phyloP scores from a whole-genome alignment of 2,329 filamentous ascomycete species.

The Neocatenulostroma microsporum region DNA sequence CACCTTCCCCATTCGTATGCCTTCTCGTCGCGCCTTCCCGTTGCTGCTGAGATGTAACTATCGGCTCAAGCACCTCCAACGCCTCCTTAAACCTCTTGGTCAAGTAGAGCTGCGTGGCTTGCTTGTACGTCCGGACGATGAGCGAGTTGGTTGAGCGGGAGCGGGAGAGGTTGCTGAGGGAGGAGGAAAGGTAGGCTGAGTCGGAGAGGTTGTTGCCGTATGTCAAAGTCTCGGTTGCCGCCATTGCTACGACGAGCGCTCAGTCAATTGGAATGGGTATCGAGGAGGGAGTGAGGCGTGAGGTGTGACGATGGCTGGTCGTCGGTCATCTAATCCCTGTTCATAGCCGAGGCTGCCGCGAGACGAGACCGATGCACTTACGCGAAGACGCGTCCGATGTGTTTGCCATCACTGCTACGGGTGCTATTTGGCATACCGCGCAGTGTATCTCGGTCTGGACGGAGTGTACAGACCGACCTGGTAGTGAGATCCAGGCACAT shows the following conservation, averaged over 20 bases:
- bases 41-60: conserved; percentile 50
- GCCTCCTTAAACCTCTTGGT: conserved; percentile 90
- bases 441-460: too few relatives aligned
- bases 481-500: too few relatives aligned
- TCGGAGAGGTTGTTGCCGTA: conserved; percentile 44
- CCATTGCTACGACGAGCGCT: conserved; percentile 21
- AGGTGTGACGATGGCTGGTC: neutral
- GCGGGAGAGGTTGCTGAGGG: conserved; percentile 61
- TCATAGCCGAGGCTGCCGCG: conserved; percentile 4
- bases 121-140: conserved; percentile 87
- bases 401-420: conserved; percentile 3
- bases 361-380: too few relatives aligned
- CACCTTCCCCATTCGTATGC: conserved; percentile 7
- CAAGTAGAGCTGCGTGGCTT: conserved; percentile 87
- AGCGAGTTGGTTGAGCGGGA: conserved; percentile 60
- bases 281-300: too few relatives aligned
- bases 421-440: too few relatives aligned
- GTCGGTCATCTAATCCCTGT: too few relatives aligned
- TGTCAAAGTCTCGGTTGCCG: conserved; percentile 36
- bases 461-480: too few relatives aligned
- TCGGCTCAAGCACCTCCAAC: conserved; percentile 71
- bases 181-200: conserved; percentile 54
- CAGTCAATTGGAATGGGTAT: too few relatives aligned
- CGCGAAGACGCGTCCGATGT: neutral
- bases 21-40: too few relatives aligned